Base-by-base conservation (phyloP, 345 rosid genomes). In the Eucalyptus tenuipes region DNA sequence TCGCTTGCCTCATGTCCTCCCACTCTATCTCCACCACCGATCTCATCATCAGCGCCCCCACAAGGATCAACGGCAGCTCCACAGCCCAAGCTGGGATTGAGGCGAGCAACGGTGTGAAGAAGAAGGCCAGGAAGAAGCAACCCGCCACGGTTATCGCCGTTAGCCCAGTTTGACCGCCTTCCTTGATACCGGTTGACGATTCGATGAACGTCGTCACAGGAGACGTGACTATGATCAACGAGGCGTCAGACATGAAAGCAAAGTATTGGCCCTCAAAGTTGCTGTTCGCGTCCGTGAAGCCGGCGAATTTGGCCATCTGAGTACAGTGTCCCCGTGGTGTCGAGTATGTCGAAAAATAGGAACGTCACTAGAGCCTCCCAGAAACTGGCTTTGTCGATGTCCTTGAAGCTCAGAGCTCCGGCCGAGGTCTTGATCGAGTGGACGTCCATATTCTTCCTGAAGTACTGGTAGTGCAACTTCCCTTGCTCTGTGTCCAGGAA, bases 31-130 rank as follows among this genome's bases (percentile, higher is more conserved):
- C 99, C 92, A 90, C 94, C 92, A 96, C 98, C 5, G 98, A 89
- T 88, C 92, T 94, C 99, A 97, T 97, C 99, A 97, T 97, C 94
- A 97, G 33, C 87, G 93, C 98, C 40, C 99, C 98, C 1, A 96
- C 98, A 84, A 97, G 53, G 4, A 95, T 93, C 93, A 97, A 53
- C 49, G 98, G 98, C 55, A 96, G 98, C 13, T 96, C 99, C 29
- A 97, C 99, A 18, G 97, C 99, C 99, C 98, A 96, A 0, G 97
- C 87, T 2, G 98, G 99, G 17, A 96, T 95, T 10, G 97, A 96
- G 25, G 99, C 96, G 71, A 97, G 45, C 55, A 97, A 59, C 42
- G 97, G 99, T 42, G 99, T 96, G 88, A 96, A 91, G 87, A 97
- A 97, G 86, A 95, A 91, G 13, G 99, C 97, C 16, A 97, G 8